Base-by-base conservation (phyloP, 129 eudicot genomes). In the Lactuca saligna region DNA sequence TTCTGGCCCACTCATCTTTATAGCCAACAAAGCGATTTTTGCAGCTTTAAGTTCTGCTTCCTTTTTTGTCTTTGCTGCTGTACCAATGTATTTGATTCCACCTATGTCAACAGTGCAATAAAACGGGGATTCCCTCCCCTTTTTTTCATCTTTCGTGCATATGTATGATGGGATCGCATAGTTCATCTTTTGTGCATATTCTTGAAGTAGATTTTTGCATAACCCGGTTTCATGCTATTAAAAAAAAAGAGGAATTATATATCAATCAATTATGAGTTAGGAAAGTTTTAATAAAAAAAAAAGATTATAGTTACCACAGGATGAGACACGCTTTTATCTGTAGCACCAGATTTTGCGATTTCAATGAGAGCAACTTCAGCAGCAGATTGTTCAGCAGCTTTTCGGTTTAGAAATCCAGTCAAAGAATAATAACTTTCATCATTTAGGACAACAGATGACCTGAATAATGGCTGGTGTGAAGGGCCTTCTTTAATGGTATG, bases 41-140 rank as follows among this genome's bases (percentile, higher is more conserved):
- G 99, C 97, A 64, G 96, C 99, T 82, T 94, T 94, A 17, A 89
- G 85, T 68, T 90, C 99, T 8, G 97, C 99, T 74, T 90, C 96
- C 74, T 94, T 94, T 54, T 87, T 90, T 12, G 97, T 81, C 74
- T 75, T 85, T 68, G 97, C 96, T 50, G 86, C 39, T 42, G 87
- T 85, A 70, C 99, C 99, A 34, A 90, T 85, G 54, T 94, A 94
- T 56, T 82, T 86, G 20, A 85, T 94, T 35, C 91, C 91, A 8
- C 99, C 99, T 17, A 90, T 85, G 54, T 90, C 97, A 70, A 87
- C 94, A n/a, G 85, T 73, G 49, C 94, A 90, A 17, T 87, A 79
- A 82, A 79, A 90, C 3, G 29, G 63, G 55, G 80, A 20, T 0
- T 69, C 62, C 25, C 79, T 66, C 62, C 85, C 87, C 14, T 61